Evolutionary conservation across 2,329 filamentous ascomycete genomes (phyloP).

Genomic region (Ascomycota sp.): DNA sequence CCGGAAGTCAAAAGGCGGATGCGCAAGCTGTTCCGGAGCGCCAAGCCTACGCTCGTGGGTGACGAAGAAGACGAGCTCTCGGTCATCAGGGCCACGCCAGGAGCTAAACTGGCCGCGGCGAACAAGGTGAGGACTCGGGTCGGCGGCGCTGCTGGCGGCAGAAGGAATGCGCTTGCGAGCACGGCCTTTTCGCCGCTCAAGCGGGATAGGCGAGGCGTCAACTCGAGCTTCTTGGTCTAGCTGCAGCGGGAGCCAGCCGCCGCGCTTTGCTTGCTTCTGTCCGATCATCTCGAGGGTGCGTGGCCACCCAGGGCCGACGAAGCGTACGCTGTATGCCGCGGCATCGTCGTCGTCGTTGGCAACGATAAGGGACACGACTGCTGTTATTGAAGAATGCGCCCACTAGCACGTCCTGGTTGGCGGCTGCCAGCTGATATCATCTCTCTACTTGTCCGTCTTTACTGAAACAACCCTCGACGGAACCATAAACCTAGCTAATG

Average conservation of each 20-base stretch:
- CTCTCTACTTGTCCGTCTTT: too few relatives aligned
- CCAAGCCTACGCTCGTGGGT: slow-evolving; percentile 46
- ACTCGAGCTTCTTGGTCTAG: slow-evolving; percentile 35
- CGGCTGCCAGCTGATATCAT: too few relatives aligned
- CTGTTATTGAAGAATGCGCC: too few relatives aligned
- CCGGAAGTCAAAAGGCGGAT: slow-evolving; percentile 39
- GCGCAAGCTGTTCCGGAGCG: slow-evolving; percentile 43
- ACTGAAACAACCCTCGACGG: too few relatives aligned
- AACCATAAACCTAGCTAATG: too few relatives aligned
- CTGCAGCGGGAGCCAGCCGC: not conserved
- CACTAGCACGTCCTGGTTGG: too few relatives aligned
- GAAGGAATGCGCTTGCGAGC: slow-evolving; percentile 25
- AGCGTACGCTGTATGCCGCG: too few relatives aligned
- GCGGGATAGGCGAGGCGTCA: slow-evolving; percentile 38
- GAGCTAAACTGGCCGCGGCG: not conserved
- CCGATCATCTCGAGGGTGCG: not conserved
- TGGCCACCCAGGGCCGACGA: too few relatives aligned
- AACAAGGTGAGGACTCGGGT: slow-evolving; percentile 3
- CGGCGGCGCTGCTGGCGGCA: slow-evolving; percentile 4
- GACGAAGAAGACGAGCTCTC: slow-evolving; percentile 26
- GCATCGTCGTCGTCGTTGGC: too few relatives aligned
- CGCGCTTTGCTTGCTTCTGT: not conserved
- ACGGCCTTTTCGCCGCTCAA: slow-evolving; percentile 49
- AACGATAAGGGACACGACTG: too few relatives aligned
- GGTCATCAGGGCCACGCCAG: slow-evolving; percentile 19